These are phyloP conservation scores for Boletus reticuloceps DNA, from an alignment of 768 basidiomycete species.

Conservation along the genomic window DNA sequence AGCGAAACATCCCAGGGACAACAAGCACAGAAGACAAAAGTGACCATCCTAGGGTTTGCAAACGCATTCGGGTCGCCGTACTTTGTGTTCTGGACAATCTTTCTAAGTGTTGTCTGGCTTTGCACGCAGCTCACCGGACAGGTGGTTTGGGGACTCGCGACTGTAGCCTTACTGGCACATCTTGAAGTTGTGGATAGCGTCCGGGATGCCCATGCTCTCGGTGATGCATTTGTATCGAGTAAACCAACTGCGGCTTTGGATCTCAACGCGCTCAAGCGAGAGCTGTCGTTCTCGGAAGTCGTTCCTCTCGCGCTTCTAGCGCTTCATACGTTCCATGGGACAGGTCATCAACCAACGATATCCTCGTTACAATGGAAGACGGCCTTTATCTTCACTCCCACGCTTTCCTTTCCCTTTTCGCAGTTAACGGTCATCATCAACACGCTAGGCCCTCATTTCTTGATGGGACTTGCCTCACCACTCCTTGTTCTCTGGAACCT, in stretches of 20 bases:
- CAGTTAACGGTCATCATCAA: constrained; percentile 75
- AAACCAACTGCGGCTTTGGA: constrained; percentile 45
- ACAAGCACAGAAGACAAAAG: constrained; percentile 39
- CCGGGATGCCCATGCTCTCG: constrained; percentile 62
- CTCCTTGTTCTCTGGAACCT: constrained; percentile 84
- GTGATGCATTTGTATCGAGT: constrained; percentile 48
- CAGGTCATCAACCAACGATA: constrained; percentile 90
- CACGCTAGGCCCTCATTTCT: constrained; percentile 67
- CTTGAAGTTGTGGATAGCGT: constrained; percentile 81
- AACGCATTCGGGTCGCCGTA: constrained; percentile 91
- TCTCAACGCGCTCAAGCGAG: constrained; percentile 28
- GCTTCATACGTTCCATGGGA: constrained; percentile 75
- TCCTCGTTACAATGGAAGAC: constrained; percentile 94
- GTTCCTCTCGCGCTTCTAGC: constrained; percentile 75
- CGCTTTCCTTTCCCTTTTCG: constrained; percentile 69
- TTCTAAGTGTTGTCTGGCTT: constrained; percentile 51
- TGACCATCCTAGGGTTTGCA: constrained; percentile 77
- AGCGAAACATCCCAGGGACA: constrained; percentile 1
- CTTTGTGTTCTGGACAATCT: constrained; percentile 73
- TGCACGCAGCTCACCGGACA: constrained; percentile 83
- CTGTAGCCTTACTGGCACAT: constrained; percentile 68
- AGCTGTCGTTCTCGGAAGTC: constrained; percentile 62
- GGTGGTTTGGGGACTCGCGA: constrained; percentile 60
- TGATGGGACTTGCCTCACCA: constrained; percentile 65
- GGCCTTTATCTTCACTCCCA: constrained; percentile 78